Base-by-base conservation (phyloP, 805 yeast genomes). In the Nakazawaea holstii region DNA sequence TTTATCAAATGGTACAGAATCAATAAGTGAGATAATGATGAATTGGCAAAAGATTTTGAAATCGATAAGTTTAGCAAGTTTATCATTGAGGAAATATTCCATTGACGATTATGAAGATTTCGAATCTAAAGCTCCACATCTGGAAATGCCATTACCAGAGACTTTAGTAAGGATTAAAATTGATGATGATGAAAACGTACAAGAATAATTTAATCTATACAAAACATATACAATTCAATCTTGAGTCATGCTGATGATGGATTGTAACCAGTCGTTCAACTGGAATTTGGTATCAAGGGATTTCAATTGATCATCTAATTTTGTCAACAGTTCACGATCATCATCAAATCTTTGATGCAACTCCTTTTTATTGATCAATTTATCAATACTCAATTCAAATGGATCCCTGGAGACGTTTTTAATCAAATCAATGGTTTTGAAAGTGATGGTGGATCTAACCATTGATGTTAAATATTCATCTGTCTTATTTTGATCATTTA, bases 31-130 rank as follows among this genome's bases (percentile, higher is more conserved):
- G 5, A 77, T 84, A 1, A 69, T 85, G 55, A 69, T 78, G 2
- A 82, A 80, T 54, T 84, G 91, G 91, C 73, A 75, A 47, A 77
- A 75, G 48, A 81, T 84, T 15, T 66, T 80, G 15, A 69, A 78
- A 49, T 74, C 86, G 2, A 76, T 83, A 0, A 74, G 84, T 9
- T 62, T 84, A 53, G 89, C 89, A 30, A 69, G 79, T 26, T 56
- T 73, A 56, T 73, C 80, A n/a, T 57, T 78, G 49, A 53, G 70
- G 49, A 71, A 69, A 39, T 71, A 77, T 48, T 55, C 68, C 1
- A 67, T 69, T 14, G 62, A 62, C 38, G 80, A 74, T 48, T 70
- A 70, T 47, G 73, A 74, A 37, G 56, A 57, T 4, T 50, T 53
- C 14, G 59, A 55, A 1, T 62, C 62, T 30, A 69, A 64, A n/a